Percentiles rank a stretch among this genome's conserved stretches.
Evolutionary conservation across 495 filamentous ascomycete species (phyloP).

Genomic region (Penicillium cataractarum): DNA sequence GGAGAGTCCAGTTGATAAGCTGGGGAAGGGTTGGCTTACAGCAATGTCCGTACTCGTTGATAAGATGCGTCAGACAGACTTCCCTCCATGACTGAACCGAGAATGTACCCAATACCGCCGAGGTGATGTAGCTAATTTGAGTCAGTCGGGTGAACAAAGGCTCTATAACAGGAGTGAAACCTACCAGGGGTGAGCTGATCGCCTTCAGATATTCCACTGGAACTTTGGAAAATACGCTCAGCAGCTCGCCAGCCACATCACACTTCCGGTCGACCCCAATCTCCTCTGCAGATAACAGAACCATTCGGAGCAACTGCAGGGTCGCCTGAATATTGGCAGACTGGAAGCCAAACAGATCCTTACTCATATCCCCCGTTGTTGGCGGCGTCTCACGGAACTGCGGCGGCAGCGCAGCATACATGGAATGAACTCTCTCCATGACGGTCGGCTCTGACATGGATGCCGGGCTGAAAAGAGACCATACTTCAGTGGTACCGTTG

Average conservation of each 20-base stretch:
- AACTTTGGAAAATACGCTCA: slow-evolving; percentile 48
- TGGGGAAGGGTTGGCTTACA: slow-evolving; percentile 28
- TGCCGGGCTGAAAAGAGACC: slow-evolving; percentile 31
- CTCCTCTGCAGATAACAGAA: slow-evolving; percentile 47
- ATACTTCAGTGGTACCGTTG: slow-evolving; percentile 34
- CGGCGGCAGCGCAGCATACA: slow-evolving; percentile 43
- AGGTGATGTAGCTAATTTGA: slow-evolving; percentile 46
- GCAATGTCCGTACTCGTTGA: slow-evolving; percentile 44
- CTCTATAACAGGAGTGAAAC: background rate
- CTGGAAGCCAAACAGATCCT: slow-evolving; percentile 52
- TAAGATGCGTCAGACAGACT: slow-evolving; percentile 51
- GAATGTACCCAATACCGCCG: slow-evolving; percentile 52
- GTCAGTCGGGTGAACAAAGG: background rate
- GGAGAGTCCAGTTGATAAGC: background rate
- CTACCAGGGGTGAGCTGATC: slow-evolving; percentile 53
- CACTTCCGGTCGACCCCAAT: slow-evolving; percentile 50
- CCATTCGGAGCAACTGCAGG: slow-evolving; percentile 53
- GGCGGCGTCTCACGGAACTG: slow-evolving; percentile 42
- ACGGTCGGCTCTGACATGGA: slow-evolving; percentile 36
- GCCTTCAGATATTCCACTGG: slow-evolving; percentile 49
- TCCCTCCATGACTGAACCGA: slow-evolving; percentile 53
- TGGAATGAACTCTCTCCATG: slow-evolving; percentile 42
- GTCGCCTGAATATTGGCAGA: slow-evolving; percentile 58
- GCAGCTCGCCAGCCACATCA: slow-evolving; percentile 49
- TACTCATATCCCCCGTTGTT: slow-evolving; percentile 34